Base-by-base conservation (phyloP, 495 filamentous ascomycete genomes). In the Collariella sp. region DNA sequence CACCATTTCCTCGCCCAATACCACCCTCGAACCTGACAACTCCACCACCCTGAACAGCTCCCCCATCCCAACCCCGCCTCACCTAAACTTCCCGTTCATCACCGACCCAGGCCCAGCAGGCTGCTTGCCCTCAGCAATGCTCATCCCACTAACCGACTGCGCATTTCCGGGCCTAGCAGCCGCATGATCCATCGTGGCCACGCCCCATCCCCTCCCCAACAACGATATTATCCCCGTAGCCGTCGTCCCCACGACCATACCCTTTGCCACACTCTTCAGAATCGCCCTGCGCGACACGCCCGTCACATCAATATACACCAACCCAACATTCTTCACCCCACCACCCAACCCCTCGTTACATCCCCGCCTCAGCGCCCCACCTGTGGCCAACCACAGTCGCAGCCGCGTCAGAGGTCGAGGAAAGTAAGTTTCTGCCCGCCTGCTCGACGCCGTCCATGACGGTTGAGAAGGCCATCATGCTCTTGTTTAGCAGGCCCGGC, bases 301-400 rank as follows among this genome's bases (percentile, higher is more conserved):
- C 0, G 88, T 83, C 7, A 91, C 94, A 63, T 98, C 93, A 38
- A 98, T 91, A 63, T 98, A 98, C n/a, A 98, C 93, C 35, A 98
- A 73, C 4, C 90, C 91, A 39, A 97, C 94, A 61, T 97, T 97
- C 73, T 87, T 94, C 59, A 95, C 84, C 6, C 89, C 89, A 3
- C 90, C 86, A 0, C 87, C 87, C 45, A 98, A 42, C 84, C 76
- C 44, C 76, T 71, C 5, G 88, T 81, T 4, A 97, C 72, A 4
- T 79, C 73, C 50, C 86, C 2, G 93, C 93, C 69, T 97, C 88
- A 6, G 77, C 62, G 9, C 93, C 93, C 68, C 89, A 98, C 52
- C 75, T 81, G 70, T 98, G 91, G 5, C 79, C 75, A 7, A 96
- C 86, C 55, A 96, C 82, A 4, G 81, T 83, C 16, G 83, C 88